A percentile compares a stretch with the other conserved stretches of the same genome.
Evolutionary conservation across 2,329 filamentous ascomycete species (phyloP).

Genomic region (Hymenoscyphus salicellus): DNA sequence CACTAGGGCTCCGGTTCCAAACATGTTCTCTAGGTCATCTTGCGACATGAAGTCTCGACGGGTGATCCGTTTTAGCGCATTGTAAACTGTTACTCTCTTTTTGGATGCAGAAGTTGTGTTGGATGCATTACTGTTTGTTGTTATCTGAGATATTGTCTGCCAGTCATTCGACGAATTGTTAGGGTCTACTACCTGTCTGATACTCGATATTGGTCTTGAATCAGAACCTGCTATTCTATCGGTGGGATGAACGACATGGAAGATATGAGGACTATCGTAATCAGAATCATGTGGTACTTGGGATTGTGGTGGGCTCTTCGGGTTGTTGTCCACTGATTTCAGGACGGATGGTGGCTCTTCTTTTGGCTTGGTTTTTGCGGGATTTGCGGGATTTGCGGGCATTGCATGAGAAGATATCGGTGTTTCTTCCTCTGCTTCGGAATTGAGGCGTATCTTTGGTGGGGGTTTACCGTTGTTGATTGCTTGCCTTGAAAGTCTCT

Average conservation of each 20-base stretch:
- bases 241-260: background rate
- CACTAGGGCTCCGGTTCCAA: background rate
- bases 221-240: background rate
- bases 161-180: background rate
- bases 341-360: background rate
- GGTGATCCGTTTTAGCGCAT: conserved; percentile 4
- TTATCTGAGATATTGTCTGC: background rate
- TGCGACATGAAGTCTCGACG: conserved; percentile 5
- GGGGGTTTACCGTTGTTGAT: background rate
- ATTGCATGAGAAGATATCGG: background rate
- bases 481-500: background rate
- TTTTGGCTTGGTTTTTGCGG: background rate
- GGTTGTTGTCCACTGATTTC: background rate
- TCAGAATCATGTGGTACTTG: background rate
- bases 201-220: background rate
- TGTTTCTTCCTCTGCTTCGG: background rate
- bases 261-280: background rate
- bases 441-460: background rate
- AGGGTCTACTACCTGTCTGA: background rate
- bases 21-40: conserved; percentile 4
- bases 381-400: too few relatives aligned
- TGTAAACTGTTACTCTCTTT: background rate
- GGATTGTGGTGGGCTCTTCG: background rate
- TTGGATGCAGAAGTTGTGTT: background rate
- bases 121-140: background rate